Evolutionary conservation across 306 rosid genomes (phyloP).

Genomic region (Mimosa pudica): DNA sequence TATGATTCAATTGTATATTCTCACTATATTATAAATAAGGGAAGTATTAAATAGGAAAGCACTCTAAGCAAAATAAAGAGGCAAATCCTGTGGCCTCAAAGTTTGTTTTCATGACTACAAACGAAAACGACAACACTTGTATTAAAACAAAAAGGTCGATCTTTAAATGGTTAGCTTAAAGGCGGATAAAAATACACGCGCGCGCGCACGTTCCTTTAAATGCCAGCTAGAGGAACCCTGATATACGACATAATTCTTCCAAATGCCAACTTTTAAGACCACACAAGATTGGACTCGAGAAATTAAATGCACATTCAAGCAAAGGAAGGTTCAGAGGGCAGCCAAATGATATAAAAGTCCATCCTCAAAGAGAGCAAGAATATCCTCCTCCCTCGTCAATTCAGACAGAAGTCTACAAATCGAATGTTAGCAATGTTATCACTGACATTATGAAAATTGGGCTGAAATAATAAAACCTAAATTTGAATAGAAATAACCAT

Average conservation of each 20-base stretch:
- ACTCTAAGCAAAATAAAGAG: not conserved
- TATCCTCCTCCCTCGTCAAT: not conserved
- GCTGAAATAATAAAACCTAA: not conserved
- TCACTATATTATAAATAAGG: not conserved
- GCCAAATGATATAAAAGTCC: not conserved
- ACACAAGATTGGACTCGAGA: not conserved
- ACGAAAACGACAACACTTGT: slow-evolving; percentile 3
- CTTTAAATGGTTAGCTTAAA: not conserved
- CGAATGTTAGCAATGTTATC: not conserved
- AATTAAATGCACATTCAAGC: not conserved
- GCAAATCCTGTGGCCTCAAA: not conserved
- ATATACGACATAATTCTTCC: not conserved
- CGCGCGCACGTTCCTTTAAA: not conserved
- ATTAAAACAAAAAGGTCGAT: not conserved
- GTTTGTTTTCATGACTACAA: not conserved
- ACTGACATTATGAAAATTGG: not conserved
- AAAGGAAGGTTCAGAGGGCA: not conserved
- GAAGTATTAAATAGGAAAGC: not conserved
- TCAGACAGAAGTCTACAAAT: not conserved
- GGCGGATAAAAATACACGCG: not conserved
- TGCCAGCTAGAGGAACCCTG: not conserved
- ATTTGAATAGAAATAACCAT: not conserved
- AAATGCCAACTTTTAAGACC: not conserved
- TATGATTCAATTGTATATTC: not conserved
- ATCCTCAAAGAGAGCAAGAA: not conserved